Evolutionary conservation across 164 flowering plant species (phyloP).

Genomic region (Chloranthus sessilifolius): DNA sequence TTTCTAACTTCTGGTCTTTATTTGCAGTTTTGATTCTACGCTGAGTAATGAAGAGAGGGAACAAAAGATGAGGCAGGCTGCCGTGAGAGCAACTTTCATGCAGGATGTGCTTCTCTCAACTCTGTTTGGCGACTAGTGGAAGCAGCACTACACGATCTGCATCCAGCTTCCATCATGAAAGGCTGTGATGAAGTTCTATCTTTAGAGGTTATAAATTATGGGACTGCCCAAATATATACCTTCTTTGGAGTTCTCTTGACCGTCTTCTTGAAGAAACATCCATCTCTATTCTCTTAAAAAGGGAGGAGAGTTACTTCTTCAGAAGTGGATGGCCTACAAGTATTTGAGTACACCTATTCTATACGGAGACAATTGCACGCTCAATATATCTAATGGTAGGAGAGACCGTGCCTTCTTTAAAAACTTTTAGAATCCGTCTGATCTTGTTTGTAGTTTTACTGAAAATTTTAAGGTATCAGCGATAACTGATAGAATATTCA

Average conservation of each 20-base stretch:
- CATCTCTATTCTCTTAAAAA: no score
- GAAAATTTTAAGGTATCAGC: no score
- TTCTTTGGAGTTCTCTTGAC: slow-evolving; percentile 4
- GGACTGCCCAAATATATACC: slow-evolving; percentile 15
- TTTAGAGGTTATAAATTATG: slow-evolving; percentile 5
- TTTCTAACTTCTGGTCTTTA: slow-evolving; percentile 5
- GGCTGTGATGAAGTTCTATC: slow-evolving; percentile 16
- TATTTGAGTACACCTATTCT: no score
- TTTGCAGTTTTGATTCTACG: slow-evolving; percentile 62
- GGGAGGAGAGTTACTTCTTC: no score
- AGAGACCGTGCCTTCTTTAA: no score
- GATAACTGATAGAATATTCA: no score
- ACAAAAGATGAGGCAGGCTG: slow-evolving; percentile 56
- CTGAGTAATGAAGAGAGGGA: slow-evolving; percentile 73
- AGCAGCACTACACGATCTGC: slow-evolving; percentile 6
- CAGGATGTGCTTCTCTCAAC: slow-evolving; percentile 70
- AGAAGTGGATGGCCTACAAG: no score
- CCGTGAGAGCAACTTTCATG: slow-evolving; percentile 65
- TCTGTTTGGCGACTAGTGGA: slow-evolving; percentile 38
- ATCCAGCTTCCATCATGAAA: slow-evolving; percentile 10
- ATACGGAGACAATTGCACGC: no score
- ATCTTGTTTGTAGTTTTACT: no score
- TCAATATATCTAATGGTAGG: no score
- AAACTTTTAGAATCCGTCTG: no score
- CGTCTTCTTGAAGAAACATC: no score